A percentile compares a stretch with the other conserved stretches of the same genome.
phyloP scores from a whole-genome alignment of 306 rosid species.

The Elaeagnus macrophylla region DNA sequence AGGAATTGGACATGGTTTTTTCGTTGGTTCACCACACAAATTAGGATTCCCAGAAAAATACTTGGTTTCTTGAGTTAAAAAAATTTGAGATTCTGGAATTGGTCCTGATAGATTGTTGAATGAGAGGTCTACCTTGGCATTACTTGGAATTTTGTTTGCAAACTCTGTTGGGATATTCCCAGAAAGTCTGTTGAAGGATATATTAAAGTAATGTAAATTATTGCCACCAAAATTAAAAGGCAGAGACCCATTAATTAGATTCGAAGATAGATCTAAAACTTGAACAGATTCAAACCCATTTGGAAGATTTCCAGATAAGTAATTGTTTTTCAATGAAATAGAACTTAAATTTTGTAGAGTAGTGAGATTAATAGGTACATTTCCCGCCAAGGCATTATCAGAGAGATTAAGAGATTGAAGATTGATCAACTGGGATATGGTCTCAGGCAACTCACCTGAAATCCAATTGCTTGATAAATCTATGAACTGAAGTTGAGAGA shows the following conservation, averaged over 20 bases:
- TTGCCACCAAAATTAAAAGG: constrained; percentile 52
- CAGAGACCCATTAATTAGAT: constrained; percentile 66
- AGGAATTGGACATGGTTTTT: constrained; percentile 48
- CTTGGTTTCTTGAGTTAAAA: constrained; percentile 30
- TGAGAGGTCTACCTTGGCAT: constrained; percentile 62
- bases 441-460: constrained; percentile 47
- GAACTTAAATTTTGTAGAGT: constrained; percentile 35
- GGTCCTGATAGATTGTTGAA: constrained; percentile 61
- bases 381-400: constrained; percentile 71
- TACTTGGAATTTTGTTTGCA: constrained; percentile 31
- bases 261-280: constrained; percentile 70
- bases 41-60: constrained; percentile 45
- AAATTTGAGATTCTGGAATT: constrained; percentile 38
- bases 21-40: constrained; percentile 51
- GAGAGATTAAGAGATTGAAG: constrained; percentile 63
- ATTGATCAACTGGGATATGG: constrained; percentile 21
- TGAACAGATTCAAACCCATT: constrained; percentile 26
- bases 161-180: constrained; percentile 52
- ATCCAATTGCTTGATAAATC: constrained; percentile 28
- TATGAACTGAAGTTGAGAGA: not conserved
- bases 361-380: constrained; percentile 38
- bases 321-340: constrained; percentile 48
- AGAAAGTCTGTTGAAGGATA: constrained; percentile 54
- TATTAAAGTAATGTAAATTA: constrained; percentile 39
- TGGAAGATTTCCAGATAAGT: constrained; percentile 51